Evolutionary conservation across 1,284 basidiomycete species (phyloP).

Genomic region (Apiotrichum montevideense): DNA sequence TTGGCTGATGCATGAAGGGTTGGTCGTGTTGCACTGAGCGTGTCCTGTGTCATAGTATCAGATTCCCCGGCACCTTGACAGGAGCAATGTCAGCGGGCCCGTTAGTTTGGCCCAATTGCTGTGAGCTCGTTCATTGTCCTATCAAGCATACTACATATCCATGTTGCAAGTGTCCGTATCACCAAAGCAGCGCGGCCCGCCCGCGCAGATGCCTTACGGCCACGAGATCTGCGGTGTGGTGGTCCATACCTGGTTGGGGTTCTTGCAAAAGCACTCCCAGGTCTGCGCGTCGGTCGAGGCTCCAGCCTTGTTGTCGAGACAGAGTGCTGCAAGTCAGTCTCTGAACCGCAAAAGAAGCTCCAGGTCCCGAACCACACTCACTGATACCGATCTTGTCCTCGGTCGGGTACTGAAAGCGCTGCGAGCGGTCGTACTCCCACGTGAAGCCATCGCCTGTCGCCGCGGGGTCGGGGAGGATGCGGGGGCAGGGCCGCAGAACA

Average conservation of each 20-base stretch:
- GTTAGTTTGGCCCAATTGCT: too few relatives aligned
- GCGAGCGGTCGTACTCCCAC: not conserved
- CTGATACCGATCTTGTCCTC: not conserved
- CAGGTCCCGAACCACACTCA: not conserved
- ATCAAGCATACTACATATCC: too few relatives aligned
- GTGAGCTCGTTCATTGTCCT: too few relatives aligned
- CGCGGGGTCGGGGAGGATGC: not conserved
- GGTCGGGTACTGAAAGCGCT: not conserved
- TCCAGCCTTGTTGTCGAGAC: slow-evolving; percentile 1
- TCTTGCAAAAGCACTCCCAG: not conserved
- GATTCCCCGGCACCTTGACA: too few relatives aligned
- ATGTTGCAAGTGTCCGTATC: too few relatives aligned
- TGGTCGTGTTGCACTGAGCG: too few relatives aligned
- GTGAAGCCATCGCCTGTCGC: not conserved
- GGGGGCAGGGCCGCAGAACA: not conserved
- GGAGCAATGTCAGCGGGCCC: too few relatives aligned
- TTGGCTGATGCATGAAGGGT: too few relatives aligned
- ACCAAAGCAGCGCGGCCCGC: too few relatives aligned
- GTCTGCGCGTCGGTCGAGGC: not conserved
- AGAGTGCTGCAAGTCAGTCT: not conserved
- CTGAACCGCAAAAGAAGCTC: too few relatives aligned
- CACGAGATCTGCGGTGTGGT: not conserved
- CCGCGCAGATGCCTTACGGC: not conserved
- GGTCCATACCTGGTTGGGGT: slow-evolving; percentile 1
- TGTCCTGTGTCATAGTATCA: too few relatives aligned